These are phyloP conservation scores for Agaricus sinodeliciosus DNA, from an alignment of 768 basidiomycete genomes.

Conservation along the genomic window DNA sequence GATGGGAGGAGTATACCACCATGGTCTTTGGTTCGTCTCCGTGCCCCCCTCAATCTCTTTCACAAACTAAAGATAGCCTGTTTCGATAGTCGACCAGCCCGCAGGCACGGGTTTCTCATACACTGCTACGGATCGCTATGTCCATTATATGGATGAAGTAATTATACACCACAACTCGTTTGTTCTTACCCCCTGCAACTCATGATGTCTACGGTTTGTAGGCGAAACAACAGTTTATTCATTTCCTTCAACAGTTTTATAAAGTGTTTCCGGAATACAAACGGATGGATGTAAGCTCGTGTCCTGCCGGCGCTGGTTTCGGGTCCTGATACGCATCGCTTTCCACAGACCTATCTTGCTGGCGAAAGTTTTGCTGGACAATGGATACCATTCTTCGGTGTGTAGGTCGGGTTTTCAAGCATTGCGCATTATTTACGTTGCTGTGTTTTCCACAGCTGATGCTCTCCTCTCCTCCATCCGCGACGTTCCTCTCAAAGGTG, in stretches of 20 bases:
- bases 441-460: conserved; percentile 45
- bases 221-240: conserved; percentile 72
- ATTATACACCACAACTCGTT: neutral
- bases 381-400: conserved; percentile 94
- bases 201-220: conserved; percentile 21
- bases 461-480: conserved; percentile 62
- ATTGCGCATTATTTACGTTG: conserved; percentile 3
- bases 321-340: neutral
- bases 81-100: conserved; percentile 86
- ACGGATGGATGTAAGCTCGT: conserved; percentile 65
- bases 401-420: conserved; percentile 12
- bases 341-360: conserved; percentile 78
- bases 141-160: conserved; percentile 70
- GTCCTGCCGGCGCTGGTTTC: neutral
- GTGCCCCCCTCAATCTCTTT: neutral
- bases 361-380: conserved; percentile 98
- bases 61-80: conserved; percentile 2
- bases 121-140: conserved; percentile 77
- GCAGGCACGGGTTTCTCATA: conserved; percentile 94
- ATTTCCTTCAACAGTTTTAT: conserved; percentile 88
- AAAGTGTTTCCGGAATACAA: conserved; percentile 84
- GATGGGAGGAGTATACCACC: conserved; percentile 97
- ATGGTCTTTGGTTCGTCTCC: conserved; percentile 77
- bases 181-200: conserved; percentile 4
- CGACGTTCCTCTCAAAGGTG: conserved; percentile 60